phyloP scores from a whole-genome alignment of 768 basidiomycete genomes.

The Boletellus ananiceps region DNA sequence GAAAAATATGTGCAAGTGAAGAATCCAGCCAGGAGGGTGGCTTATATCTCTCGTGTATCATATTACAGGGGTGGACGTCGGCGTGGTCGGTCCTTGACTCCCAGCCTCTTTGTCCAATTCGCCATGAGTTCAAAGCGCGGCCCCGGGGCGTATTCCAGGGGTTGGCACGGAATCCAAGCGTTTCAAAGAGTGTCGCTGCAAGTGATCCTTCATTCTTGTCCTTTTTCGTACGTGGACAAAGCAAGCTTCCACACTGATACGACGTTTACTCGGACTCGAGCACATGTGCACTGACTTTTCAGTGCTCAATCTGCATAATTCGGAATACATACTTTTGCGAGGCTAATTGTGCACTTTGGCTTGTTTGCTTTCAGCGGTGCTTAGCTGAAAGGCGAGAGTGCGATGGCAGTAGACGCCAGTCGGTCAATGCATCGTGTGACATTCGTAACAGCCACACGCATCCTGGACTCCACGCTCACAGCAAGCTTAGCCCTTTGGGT shows the following conservation, averaged over 20 bases:
- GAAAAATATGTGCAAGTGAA: background rate
- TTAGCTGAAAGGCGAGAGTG: no score
- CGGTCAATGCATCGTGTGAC: background rate
- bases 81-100: background rate
- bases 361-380: no score
- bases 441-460: background rate
- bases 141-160: background rate
- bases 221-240: background rate
- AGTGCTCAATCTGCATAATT: no score
- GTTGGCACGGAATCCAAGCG: background rate
- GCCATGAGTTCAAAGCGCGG: constrained; percentile 8
- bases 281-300: no score
- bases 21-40: background rate
- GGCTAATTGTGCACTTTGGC: no score
- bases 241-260: background rate
- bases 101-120: background rate
- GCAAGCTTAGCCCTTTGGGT: no score
- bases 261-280: no score
- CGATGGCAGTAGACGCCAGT: no score
- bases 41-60: constrained; percentile 13
- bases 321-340: background rate
- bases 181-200: background rate
- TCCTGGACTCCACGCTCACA: no score
- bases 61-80: constrained; percentile 3
- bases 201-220: background rate